Evolutionary conservation across 805 yeast genomes (phyloP).

Genomic region (Dipodascopsis uninucleata): DNA sequence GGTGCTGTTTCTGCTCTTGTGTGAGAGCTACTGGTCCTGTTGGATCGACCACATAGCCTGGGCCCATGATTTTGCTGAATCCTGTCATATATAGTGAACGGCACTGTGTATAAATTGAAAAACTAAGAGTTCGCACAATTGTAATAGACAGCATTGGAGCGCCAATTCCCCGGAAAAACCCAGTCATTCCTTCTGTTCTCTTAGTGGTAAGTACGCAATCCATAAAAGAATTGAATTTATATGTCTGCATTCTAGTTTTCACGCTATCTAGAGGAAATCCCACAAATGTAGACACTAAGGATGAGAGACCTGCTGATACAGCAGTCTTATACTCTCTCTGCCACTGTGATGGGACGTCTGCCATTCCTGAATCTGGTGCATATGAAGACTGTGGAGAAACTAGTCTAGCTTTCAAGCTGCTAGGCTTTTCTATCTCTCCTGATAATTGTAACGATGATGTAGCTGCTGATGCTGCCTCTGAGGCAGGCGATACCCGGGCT

Average conservation of each 20-base stretch:
- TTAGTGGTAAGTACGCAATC: conserved; percentile 58
- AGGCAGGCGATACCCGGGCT: too few species aligned
- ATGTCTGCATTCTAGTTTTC: conserved; percentile 82
- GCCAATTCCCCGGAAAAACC: conserved; percentile 68
- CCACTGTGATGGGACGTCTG: conserved; percentile 9
- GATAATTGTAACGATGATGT: too few species aligned
- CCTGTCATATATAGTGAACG: conserved; percentile 42
- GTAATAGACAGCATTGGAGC: conserved; percentile 30
- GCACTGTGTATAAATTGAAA: conserved; percentile 55
- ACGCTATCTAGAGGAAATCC: conserved; percentile 86
- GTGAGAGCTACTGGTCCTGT: conserved; percentile 12
- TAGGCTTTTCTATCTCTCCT: too few species aligned
- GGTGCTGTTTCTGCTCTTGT: conserved; percentile 11
- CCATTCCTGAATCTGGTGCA: conserved; percentile 9
- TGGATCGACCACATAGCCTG: conserved; percentile 16
- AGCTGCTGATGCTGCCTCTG: too few species aligned
- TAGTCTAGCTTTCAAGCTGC: too few species aligned
- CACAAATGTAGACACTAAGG: conserved; percentile 59
- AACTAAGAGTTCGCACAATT: conserved; percentile 60
- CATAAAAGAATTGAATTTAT: conserved; percentile 53
- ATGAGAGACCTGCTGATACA: conserved; percentile 59
- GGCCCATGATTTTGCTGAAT: conserved; percentile 7
- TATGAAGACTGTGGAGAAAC: too few species aligned
- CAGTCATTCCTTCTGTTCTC: conserved; percentile 58
- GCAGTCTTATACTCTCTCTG: conserved; percentile 34